Evolutionary conservation across 2,329 filamentous ascomycete genomes (phyloP).

Genomic region (Piedraia hortae): DNA sequence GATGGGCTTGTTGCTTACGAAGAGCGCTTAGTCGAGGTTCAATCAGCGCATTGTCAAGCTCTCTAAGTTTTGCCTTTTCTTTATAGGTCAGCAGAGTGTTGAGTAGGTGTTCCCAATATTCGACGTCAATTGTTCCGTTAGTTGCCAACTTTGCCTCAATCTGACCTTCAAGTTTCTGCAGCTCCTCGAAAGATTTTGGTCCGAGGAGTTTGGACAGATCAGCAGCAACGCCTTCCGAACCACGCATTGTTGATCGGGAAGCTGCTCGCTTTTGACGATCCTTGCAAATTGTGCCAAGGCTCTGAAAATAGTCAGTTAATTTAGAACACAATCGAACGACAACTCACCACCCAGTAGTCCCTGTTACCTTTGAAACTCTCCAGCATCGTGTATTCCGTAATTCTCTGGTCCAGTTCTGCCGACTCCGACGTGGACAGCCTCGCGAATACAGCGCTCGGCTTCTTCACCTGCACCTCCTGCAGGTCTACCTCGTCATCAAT

Average conservation of each 20-base stretch:
- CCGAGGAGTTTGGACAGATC: conserved; percentile 72
- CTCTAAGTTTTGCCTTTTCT: conserved; percentile 58
- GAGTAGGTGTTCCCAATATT: conserved; percentile 91
- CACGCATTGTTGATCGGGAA: conserved; percentile 37
- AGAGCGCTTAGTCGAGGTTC: conserved; percentile 39
- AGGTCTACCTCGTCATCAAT: conserved; percentile 58
- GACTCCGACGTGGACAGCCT: conserved; percentile 38
- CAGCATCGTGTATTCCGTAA: conserved; percentile 49
- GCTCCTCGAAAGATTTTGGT: conserved; percentile 62
- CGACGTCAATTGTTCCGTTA: conserved; percentile 76
- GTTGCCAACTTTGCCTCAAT: conserved; percentile 66
- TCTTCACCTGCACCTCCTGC: conserved; percentile 47
- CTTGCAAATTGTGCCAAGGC: conserved; percentile 57
- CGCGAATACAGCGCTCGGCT: conserved; percentile 59
- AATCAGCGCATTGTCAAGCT: conserved; percentile 49
- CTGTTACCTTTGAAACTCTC: conserved; percentile 53
- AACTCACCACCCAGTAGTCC: conserved; percentile 54
- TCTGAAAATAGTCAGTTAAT: conserved; percentile 21
- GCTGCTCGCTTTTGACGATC: conserved; percentile 41
- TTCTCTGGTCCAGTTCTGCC: conserved; percentile 53
- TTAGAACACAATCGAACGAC: neutral
- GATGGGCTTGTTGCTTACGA: conserved; percentile 37
- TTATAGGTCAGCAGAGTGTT: conserved; percentile 72
- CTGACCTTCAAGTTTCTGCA: conserved; percentile 66
- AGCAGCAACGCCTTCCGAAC: conserved; percentile 52